These are phyloP conservation scores for Penicillium silybi DNA, from an alignment of 495 filamentous ascomycete genomes.

Conservation along the genomic window DNA sequence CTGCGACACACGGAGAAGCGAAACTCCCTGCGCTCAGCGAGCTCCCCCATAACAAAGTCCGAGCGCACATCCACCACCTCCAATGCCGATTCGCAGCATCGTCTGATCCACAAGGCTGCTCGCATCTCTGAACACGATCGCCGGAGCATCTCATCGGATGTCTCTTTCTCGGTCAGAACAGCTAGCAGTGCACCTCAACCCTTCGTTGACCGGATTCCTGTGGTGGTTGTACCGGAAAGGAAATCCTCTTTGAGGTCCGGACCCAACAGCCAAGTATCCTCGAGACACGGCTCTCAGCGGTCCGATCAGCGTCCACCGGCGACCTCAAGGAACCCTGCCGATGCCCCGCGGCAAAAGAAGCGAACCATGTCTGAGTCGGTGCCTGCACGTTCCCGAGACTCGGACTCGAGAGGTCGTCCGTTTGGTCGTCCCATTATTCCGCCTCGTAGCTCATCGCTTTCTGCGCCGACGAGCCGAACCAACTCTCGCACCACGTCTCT, in stretches of 20 bases:
- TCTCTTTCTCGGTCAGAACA: constrained; percentile 52
- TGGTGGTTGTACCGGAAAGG: constrained; percentile 69
- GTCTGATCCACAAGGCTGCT: constrained; percentile 44
- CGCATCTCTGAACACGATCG: constrained; percentile 48
- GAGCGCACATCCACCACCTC: constrained; percentile 44
- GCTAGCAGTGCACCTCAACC: constrained; percentile 45
- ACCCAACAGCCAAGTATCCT: constrained; percentile 34
- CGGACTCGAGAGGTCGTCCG: constrained; percentile 24
- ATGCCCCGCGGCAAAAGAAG: constrained; percentile 26
- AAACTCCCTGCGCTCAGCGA: constrained; percentile 52
- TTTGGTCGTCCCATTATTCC: constrained; percentile 54
- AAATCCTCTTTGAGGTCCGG: constrained; percentile 58
- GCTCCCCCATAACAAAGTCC: constrained; percentile 39
- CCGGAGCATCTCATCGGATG: constrained; percentile 57
- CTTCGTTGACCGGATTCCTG: constrained; percentile 56
- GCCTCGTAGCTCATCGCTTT: constrained; percentile 61
- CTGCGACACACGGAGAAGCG: constrained; percentile 71
- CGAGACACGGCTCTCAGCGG: constrained; percentile 34
- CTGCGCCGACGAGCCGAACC: constrained; percentile 66
- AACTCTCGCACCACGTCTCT: constrained; percentile 62
- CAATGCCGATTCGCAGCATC: constrained; percentile 38
- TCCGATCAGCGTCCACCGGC: constrained; percentile 34
- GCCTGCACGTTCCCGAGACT: constrained; percentile 21
- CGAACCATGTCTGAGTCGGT: constrained; percentile 41
- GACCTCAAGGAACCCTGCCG: constrained; percentile 31